These are phyloP conservation scores for Huntiella bhutanensis DNA, from an alignment of 2,329 filamentous ascomycete species.

Conservation along the genomic window DNA sequence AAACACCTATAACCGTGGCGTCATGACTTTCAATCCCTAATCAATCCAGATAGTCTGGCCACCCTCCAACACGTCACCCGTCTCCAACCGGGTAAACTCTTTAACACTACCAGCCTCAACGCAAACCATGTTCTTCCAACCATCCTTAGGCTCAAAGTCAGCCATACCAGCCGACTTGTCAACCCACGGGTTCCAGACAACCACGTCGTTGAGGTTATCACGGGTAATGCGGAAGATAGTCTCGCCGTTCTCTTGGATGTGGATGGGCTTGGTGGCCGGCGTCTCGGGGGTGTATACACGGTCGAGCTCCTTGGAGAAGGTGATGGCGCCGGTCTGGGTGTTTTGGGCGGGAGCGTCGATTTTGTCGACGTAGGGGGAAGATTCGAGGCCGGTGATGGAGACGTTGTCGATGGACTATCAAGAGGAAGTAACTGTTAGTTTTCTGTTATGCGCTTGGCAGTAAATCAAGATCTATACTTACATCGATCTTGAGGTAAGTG, in stretches of 20 bases:
- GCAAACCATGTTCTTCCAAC: slow-evolving; percentile 85
- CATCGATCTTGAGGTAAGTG: slow-evolving; percentile 68
- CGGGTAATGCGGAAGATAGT: slow-evolving; percentile 55
- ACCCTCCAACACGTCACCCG: slow-evolving; percentile 48
- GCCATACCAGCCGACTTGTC: slow-evolving; percentile 66
- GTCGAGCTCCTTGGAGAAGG: slow-evolving; percentile 65
- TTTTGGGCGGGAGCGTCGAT: slow-evolving; percentile 45
- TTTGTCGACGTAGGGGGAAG: slow-evolving; percentile 69
- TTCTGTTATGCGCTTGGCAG: not conserved
- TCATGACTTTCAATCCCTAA: slow-evolving; percentile 1
- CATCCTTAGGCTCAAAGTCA: slow-evolving; percentile 79
- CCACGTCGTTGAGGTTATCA: slow-evolving; percentile 71
- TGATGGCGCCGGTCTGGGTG: slow-evolving; percentile 43
- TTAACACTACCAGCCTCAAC: slow-evolving; percentile 76
- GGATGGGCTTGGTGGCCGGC: slow-evolving; percentile 37
- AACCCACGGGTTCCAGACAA: slow-evolving; percentile 94
- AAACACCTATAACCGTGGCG: not conserved
- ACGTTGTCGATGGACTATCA: slow-evolving; percentile 59
- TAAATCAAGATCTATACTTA: slow-evolving; percentile 25
- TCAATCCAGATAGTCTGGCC: slow-evolving; percentile 31
- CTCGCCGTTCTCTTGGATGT: slow-evolving; percentile 43
- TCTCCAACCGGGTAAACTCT: slow-evolving; percentile 69
- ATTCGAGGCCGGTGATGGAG: slow-evolving; percentile 56
- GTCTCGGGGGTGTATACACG: slow-evolving; percentile 62
- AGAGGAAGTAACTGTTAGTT: not conserved